These are phyloP conservation scores for Penstemon newberryi DNA, from an alignment of 257 asterid species.

Conservation along the genomic window DNA sequence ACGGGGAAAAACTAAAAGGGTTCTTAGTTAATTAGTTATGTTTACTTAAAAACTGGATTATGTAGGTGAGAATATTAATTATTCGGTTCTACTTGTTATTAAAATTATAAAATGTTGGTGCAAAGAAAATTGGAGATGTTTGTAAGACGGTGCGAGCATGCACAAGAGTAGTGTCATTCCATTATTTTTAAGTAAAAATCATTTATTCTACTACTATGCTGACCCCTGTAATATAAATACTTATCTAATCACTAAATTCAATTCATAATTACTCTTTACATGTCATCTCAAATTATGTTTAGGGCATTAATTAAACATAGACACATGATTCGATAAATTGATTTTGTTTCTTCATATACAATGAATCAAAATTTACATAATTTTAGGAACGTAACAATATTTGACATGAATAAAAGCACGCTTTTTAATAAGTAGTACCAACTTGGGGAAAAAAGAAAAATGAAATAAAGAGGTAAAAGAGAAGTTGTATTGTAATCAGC, in stretches of 20 bases:
- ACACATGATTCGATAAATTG: too few relatives aligned
- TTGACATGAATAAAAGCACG: too few relatives aligned
- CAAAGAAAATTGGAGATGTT: not conserved
- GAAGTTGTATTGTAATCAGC: too few relatives aligned
- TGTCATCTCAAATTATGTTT: too few relatives aligned
- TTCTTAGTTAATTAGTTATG: not conserved
- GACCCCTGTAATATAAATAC: not conserved
- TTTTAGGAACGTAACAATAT: too few relatives aligned
- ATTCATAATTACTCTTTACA: not conserved
- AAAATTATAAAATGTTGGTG: conserved; percentile 4
- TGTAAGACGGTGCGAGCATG: conserved; percentile 17
- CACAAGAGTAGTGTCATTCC: conserved; percentile 9
- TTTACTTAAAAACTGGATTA: not conserved
- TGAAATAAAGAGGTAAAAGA: too few relatives aligned
- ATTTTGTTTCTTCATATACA: too few relatives aligned
- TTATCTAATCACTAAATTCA: not conserved
- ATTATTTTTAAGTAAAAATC: not conserved
- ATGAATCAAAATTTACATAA: too few relatives aligned
- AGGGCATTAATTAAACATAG: too few relatives aligned
- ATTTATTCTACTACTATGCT: too few relatives aligned
- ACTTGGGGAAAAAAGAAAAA: too few relatives aligned
- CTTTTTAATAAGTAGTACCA: too few relatives aligned
- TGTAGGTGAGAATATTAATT: conserved; percentile 9
- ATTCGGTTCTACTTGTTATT: not conserved
- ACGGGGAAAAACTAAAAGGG: not conserved